phyloP scores from a whole-genome alignment of 73 alveolate species.

The Blepharisma stoltei region DNA sequence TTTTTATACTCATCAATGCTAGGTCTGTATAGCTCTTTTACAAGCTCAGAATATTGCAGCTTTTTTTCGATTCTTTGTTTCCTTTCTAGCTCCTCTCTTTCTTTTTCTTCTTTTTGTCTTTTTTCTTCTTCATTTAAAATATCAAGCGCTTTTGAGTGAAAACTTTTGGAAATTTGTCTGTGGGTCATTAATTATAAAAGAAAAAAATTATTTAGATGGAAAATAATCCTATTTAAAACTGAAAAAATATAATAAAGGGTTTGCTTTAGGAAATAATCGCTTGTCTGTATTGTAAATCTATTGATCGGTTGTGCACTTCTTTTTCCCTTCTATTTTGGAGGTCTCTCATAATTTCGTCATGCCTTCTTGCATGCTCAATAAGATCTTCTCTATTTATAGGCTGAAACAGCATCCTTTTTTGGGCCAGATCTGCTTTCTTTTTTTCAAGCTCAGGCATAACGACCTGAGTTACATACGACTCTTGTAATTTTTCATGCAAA shows the following conservation, averaged over 20 bases:
- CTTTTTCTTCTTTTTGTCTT: neutral
- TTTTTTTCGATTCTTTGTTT: neutral
- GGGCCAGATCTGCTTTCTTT: slow-evolving; percentile 3
- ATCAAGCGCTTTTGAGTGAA: no score
- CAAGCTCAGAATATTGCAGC: slow-evolving; percentile 3
- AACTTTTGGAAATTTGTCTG: no score
- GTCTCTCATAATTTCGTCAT: slow-evolving; percentile 12
- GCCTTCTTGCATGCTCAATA: slow-evolving; percentile 22
- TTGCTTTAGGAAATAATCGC: no score
- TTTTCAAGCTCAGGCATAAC: slow-evolving; percentile 26
- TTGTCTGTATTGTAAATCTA: no score
- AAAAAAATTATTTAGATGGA: no score
- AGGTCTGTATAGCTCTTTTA: slow-evolving; percentile 6
- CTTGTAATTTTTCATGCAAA: slow-evolving; percentile 18
- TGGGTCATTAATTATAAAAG: no score
- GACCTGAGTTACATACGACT: neutral
- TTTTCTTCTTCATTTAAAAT: slow-evolving; percentile 3
- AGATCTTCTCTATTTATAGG: slow-evolving; percentile 7
- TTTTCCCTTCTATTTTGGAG: neutral
- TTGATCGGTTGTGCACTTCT: no score
- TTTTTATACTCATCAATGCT: neutral
- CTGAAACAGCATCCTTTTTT: neutral
- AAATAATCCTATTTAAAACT: no score
- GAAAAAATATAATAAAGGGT: no score
- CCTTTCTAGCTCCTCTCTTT: neutral